phyloP scores from a whole-genome alignment of 2,329 filamentous ascomycete species.

The Venturia carpophila region DNA sequence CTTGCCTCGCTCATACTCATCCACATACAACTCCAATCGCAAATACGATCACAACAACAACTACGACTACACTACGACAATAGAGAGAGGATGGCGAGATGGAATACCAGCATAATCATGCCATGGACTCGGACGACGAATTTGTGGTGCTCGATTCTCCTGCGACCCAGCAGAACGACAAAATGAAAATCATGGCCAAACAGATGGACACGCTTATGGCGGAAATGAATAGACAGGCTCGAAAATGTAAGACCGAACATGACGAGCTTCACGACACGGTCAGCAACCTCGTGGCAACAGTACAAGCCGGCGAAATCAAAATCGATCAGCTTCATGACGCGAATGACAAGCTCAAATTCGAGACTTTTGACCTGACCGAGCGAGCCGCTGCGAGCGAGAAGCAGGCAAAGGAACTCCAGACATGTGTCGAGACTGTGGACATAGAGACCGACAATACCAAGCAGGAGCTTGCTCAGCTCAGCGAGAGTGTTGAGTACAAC shows the following conservation, averaged over 20 bases:
- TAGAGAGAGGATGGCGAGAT: background rate
- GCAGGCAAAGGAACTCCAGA: background rate
- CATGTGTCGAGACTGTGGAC: background rate
- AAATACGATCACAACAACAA: too few relatives aligned
- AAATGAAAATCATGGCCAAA: background rate
- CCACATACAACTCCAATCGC: background rate
- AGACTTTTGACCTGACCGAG: background rate
- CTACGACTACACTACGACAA: background rate
- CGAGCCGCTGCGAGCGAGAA: background rate
- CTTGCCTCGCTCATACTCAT: background rate
- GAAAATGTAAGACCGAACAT: background rate
- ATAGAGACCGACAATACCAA: background rate
- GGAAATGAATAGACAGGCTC: background rate
- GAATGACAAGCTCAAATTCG: background rate
- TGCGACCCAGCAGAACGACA: background rate
- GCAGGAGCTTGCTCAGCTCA: background rate
- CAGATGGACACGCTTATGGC: background rate
- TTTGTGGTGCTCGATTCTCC: background rate
- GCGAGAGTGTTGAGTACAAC: background rate
- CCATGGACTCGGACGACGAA: background rate
- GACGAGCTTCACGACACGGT: background rate
- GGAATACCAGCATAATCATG: background rate
- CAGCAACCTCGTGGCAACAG: background rate
- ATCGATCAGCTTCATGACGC: background rate
- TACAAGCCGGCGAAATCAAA: background rate